These are phyloP conservation scores for Metschnikowia dekortorum DNA, from an alignment of 805 yeast genomes.

Conservation along the genomic window DNA sequence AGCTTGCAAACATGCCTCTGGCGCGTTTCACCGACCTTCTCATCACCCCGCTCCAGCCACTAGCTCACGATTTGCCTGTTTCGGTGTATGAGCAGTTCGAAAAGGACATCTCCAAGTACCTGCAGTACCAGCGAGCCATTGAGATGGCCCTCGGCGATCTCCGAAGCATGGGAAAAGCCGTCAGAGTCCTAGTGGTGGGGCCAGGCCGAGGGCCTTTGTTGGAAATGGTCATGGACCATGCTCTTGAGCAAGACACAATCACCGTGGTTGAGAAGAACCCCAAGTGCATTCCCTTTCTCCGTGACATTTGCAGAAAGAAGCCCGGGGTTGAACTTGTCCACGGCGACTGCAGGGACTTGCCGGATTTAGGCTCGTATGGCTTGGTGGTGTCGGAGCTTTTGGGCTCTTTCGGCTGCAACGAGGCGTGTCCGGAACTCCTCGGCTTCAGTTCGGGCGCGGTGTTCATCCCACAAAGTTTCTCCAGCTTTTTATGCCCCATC, in stretches of 20 bases:
- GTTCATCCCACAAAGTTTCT: constrained; percentile 46
- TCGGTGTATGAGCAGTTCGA: constrained; percentile 68
- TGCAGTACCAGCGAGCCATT: constrained; percentile 62
- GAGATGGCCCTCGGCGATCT: constrained; percentile 43
- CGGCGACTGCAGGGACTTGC: constrained; percentile 50
- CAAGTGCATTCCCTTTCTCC: constrained; percentile 50
- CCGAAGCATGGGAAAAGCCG: not conserved
- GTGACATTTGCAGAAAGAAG: constrained; percentile 38
- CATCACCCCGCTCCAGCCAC: constrained; percentile 68
- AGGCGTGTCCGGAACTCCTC: constrained; percentile 76
- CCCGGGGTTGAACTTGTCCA: constrained; percentile 45
- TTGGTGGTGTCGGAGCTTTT: constrained; percentile 74
- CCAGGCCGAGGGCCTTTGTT: constrained; percentile 88
- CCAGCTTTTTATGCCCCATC: constrained; percentile 63
- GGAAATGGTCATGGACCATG: constrained; percentile 30
- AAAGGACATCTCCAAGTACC: constrained; percentile 64
- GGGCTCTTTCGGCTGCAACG: constrained; percentile 93
- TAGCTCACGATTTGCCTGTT: constrained; percentile 51
- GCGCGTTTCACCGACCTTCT: constrained; percentile 11
- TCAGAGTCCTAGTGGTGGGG: constrained; percentile 60
- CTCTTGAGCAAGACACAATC: constrained; percentile 10
- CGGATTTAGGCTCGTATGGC: constrained; percentile 33
- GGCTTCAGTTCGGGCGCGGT: constrained; percentile 36
- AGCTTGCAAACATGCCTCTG: not conserved
- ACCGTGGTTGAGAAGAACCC: constrained; percentile 70